These are phyloP conservation scores for Lupinus albus DNA, from an alignment of 306 rosid genomes.

Conservation along the genomic window DNA sequence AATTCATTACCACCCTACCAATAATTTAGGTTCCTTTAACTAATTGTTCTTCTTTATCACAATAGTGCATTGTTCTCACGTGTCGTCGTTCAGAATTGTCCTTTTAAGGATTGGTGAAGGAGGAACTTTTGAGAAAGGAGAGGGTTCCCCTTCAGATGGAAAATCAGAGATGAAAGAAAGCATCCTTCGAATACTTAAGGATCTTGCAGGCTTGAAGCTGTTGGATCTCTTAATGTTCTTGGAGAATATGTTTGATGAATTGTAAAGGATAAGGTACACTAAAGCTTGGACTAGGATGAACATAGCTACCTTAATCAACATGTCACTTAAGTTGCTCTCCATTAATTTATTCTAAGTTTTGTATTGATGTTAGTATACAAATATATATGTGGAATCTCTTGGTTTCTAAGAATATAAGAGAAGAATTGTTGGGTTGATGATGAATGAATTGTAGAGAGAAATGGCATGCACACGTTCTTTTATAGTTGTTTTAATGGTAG, in stretches of 20 bases:
- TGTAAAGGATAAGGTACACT: conserved; percentile 80
- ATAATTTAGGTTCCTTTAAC: not conserved
- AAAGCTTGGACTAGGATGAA: conserved; percentile 68
- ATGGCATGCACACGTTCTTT: not conserved
- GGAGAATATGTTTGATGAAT: conserved; percentile 80
- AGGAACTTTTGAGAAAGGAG: conserved; percentile 54
- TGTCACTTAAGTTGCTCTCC: conserved; percentile 54
- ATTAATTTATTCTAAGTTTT: conserved; percentile 30
- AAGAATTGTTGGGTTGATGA: not conserved
- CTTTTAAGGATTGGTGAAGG: conserved; percentile 40
- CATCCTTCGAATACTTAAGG: conserved; percentile 67
- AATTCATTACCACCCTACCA: conserved; percentile 28
- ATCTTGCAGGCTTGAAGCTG: conserved; percentile 74
- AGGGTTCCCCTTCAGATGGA: conserved; percentile 64
- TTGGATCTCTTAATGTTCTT: conserved; percentile 47
- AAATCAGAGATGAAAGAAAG: conserved; percentile 67
- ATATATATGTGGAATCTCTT: not conserved
- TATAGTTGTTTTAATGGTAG: conserved; percentile 32
- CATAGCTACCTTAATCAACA: conserved; percentile 62
- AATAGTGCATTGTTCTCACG: no score
- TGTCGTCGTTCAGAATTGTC: no score
- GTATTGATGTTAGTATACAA: not conserved
- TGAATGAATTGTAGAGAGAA: conserved; percentile 16
- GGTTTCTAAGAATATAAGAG: not conserved
- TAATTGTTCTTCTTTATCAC: no score